Base-by-base conservation (phyloP, 805 yeast species). In the Clavispora carvajalis region DNA sequence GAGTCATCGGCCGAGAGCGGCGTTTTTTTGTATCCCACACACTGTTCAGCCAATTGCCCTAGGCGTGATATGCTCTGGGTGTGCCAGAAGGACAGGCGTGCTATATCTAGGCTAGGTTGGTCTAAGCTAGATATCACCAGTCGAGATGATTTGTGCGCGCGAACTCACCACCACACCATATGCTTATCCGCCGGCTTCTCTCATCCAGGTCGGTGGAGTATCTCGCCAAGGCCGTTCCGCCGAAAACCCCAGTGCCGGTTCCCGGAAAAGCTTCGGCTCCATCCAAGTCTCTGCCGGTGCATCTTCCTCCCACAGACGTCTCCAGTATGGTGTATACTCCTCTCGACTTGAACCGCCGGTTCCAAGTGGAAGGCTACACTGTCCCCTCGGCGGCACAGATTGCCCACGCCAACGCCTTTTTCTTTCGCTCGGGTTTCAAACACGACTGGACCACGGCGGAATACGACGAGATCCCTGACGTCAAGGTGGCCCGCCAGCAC, bases 381-480 rank as follows among this genome's bases (percentile, higher is more conserved):
- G 21, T 22, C 12, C 50, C 53, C 2, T 39, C 38, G 36, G 33
- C 34, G 22, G 30, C 47, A 3, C 52, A 43, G 9, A 29, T 45
- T 28, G 33, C 54, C 18, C 25, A 41, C 4, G 52, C 66, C 4
- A 70, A 63, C 40, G 33, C 48, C 5, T 48, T 67, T 22, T 78
- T 82, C 54, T 71, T 74, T 43, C 55, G 55, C 2, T 63, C 80
- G 1, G 62, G 62, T 15, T 67, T 76, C 2, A 56, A 59, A 17
- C 64, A 77, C 31, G 85, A 81, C 48, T 82, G 89, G 88, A 73
- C 82, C 12, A 65, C 75, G 16, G 73, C 69, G 6, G 57, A 63
- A 5, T 80, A 74, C 44, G 48, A 61, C 10, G 74, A 77, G 16
- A 77, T 83, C 4, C 91, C 88, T 0, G 82, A 79, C 25, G 72